Evolutionary conservation across 1,139 yeast genomes (phyloP), one percentile per base, ranked within the genome.

Genomic region (Protomyces gravidus): DNA sequence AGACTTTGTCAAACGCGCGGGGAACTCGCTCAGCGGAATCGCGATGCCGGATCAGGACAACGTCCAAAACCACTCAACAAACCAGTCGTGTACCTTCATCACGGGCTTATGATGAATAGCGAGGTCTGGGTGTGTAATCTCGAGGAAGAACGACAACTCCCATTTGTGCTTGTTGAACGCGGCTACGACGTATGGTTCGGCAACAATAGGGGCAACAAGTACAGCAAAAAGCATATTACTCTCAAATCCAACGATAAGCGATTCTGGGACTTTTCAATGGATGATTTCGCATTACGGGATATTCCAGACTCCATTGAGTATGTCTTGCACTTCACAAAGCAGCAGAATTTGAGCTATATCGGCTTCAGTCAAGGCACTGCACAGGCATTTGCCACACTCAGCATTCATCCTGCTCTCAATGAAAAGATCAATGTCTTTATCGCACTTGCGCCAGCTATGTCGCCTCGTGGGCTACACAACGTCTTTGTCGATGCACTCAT

Each of bases 141-240:
- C 36, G 80, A 83, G 15, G 80, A 82, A 48, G 69, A 80, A 45
- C 76, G 78, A 56, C 86, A 87, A 67, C 72, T 90, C 59, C 96
- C 97, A 0, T 85, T 86, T 68, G 75, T 81, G 1, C 76, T 90
- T 50, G 87, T 85, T 61, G 90, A 87, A 64, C 70, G 83, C 63
- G 96, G 96, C 2, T 89, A 83, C 70, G 96, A 89, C 68, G 95
- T 89, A n/a, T 89, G 94, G 90, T 73, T 89, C 64, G 96, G 96
- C 1, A 89, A 89, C 70, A 89, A 89, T 68, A 75, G 96, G 59
- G 96, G 96, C 25, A 89, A 89, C 73, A 89, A 89, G 73, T 89
- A 89, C 72, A 84, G 92, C 25, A 77, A 83, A 58, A 79, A 80
- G 61, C 82, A 80, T 66, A 63, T 78, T 50, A 63, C 68, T 11